Evolutionary conservation across 495 filamentous ascomycete genomes (phyloP), one percentile per base, ranked within the genome.

Genomic region (Pseudevernia furfuracea): DNA sequence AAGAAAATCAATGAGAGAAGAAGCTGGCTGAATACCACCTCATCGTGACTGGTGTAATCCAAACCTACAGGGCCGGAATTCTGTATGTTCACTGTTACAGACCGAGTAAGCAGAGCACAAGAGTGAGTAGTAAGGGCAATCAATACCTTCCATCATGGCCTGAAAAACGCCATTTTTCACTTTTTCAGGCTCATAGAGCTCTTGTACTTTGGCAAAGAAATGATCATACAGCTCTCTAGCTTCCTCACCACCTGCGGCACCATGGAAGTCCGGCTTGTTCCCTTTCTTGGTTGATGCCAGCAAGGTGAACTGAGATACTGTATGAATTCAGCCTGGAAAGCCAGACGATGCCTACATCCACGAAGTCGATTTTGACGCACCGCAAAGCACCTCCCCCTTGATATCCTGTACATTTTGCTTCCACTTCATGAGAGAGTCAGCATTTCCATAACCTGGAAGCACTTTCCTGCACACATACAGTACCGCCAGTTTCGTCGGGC

Each of bases 281-380:
- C 93, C 93, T 75, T 97, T 97, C 74, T 92, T 96, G 41, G 91
- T 90, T 55, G 87, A 87, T 60, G 90, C 95, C 48, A 93, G 85
- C 39, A 99, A 85, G 15, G 95, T 99, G 71, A 99, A 99, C 75
- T 99, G 95, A 12, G 95, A 97, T n/a, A 99, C 95, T 92, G 72
- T 53, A 30, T 60, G 25, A 39, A 32, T 44, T 65, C 44, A 71
- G 56, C 48, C 32, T 4, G 23, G 49, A 23, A 30, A 70, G 53
- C 32, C 4, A 55, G 44, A 25, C 58, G 41, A 9, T 46, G 59
- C 34, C 38, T 61, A 36, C 38, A 25, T 28, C 8, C 53, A 23
- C 19, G 43, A 30, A 28, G 58, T 46, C 34, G 17, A 9, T 34
- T n/a, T 15, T 25, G 21, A 74, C 85, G 63, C 80, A 96, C 91